Conservation (phyloP, 2,329 filamentous ascomycete species). For the Raffaelea ambrosiae region DNA sequence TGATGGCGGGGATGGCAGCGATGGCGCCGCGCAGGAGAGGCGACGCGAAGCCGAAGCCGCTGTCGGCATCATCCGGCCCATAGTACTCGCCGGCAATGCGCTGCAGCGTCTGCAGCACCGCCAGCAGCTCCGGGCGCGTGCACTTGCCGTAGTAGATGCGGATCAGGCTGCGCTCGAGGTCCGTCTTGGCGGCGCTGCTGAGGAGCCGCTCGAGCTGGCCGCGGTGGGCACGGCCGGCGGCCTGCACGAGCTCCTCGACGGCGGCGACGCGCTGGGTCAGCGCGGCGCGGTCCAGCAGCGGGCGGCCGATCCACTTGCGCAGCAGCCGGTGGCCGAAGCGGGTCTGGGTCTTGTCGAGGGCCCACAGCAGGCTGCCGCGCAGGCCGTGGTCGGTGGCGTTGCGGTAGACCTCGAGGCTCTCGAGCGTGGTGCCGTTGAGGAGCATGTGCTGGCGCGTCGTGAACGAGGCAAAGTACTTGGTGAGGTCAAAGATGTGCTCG, state of each 20-base stretch:
- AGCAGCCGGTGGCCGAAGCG: conserved; percentile 81
- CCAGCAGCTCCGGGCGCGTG: conserved; percentile 77
- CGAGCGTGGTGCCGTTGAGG: conserved; percentile 87
- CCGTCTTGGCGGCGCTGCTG: conserved; percentile 55
- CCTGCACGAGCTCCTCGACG: conserved; percentile 74
- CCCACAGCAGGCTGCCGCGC: conserved; percentile 91
- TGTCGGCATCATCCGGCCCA: conserved; percentile 48
- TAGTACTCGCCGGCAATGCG: conserved; percentile 70
- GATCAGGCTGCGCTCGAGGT: conserved; percentile 88
- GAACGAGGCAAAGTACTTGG: conserved; percentile 95
- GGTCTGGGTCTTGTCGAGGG: conserved; percentile 84
- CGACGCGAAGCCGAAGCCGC: conserved; percentile 68
- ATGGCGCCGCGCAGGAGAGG: conserved; percentile 62
- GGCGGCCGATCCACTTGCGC: conserved; percentile 90
- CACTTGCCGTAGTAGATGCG: conserved; percentile 98
- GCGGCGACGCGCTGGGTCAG: conserved; percentile 75
- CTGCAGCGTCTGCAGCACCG: conserved; percentile 78
- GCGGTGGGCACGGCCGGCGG: conserved; percentile 55
- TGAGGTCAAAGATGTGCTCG: conserved; percentile 91
- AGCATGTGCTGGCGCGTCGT: conserved; percentile 93
- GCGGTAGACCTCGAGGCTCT: conserved; percentile 89
- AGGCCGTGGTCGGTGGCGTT: conserved; percentile 82
- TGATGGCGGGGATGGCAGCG: conserved; percentile 65
- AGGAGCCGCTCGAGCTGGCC: conserved; percentile 70
- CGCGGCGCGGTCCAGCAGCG: conserved; percentile 65